These are phyloP conservation scores for Gossypium schwendimanii DNA, from an alignment of 441 rosid species.

Conservation along the genomic window DNA sequence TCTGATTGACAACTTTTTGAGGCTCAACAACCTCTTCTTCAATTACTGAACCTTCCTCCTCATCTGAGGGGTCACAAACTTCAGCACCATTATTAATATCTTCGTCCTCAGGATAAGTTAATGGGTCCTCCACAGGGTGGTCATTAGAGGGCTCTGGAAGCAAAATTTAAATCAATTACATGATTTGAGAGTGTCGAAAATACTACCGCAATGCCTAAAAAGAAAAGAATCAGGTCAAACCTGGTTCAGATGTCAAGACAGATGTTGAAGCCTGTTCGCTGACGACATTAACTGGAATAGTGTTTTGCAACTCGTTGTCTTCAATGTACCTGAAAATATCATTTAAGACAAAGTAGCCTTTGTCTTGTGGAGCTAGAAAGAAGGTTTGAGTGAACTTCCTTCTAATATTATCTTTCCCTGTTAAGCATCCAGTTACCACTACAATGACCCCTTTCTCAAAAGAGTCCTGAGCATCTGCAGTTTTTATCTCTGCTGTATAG, in stretches of 20 bases:
- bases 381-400: slow-evolving; percentile 75
- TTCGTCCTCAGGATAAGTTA: slow-evolving; percentile 32
- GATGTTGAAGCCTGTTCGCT: slow-evolving; percentile 36
- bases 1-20: slow-evolving; percentile 21
- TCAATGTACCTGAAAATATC: slow-evolving; percentile 71
- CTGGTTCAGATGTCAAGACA: slow-evolving; percentile 38
- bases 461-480: slow-evolving; percentile 87
- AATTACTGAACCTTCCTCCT: slow-evolving; percentile 53
- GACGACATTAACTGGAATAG: slow-evolving; percentile 27
- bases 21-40: slow-evolving; percentile 46
- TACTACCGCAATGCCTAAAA: background rate
- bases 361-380: slow-evolving; percentile 83
- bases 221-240: slow-evolving; percentile 24
- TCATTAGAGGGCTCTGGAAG: slow-evolving; percentile 43
- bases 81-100: slow-evolving; percentile 47
- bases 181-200: slow-evolving; percentile 1
- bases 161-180: slow-evolving; percentile 16
- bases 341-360: slow-evolving; percentile 73
- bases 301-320: slow-evolving; percentile 36
- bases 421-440: slow-evolving; percentile 73
- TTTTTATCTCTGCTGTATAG: slow-evolving; percentile 71
- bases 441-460: slow-evolving; percentile 71
- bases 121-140: slow-evolving; percentile 29
- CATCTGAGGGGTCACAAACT: slow-evolving; percentile 57
- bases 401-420: slow-evolving; percentile 56